These are phyloP conservation scores for Triticum timopheevii DNA, from an alignment of 176 grass and related monocot species.

Conservation along the genomic window DNA sequence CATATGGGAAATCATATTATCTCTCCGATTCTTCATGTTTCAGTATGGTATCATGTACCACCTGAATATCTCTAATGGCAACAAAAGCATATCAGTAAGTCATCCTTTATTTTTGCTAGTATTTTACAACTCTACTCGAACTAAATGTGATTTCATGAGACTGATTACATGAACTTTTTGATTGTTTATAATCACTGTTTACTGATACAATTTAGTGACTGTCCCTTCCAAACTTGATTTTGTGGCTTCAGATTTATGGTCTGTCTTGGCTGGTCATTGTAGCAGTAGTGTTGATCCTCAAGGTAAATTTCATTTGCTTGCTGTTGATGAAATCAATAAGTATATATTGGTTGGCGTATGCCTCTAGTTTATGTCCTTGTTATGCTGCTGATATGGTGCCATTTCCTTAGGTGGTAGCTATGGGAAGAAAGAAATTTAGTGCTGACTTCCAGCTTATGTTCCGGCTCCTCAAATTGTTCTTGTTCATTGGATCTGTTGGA, in stretches of 20 bases:
- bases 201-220: slow-evolving; percentile 8
- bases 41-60: slow-evolving; percentile 93
- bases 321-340: slow-evolving; percentile 1
- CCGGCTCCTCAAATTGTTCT: slow-evolving; percentile 77
- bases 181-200: slow-evolving; percentile 23
- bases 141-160: not conserved
- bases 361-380: not conserved
- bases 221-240: slow-evolving; percentile 28
- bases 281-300: slow-evolving; percentile 71
- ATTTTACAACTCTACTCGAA: slow-evolving; percentile 15
- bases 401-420: slow-evolving; percentile 68
- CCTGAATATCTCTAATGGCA: slow-evolving; percentile 66
- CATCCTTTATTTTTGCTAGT: slow-evolving; percentile 9
- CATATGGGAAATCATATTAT: slow-evolving; percentile 78
- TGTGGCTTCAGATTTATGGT: slow-evolving; percentile 72
- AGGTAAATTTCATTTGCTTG: slow-evolving; percentile 44
- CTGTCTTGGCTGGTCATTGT: slow-evolving; percentile 93
- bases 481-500: slow-evolving; percentile 81
- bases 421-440: slow-evolving; percentile 92
- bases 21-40: slow-evolving; percentile 83
- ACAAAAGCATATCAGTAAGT: slow-evolving; percentile 87
- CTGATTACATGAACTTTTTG: not conserved
- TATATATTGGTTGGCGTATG: not conserved
- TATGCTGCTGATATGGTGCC: slow-evolving; percentile 25
- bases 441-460: slow-evolving; percentile 95